Conservation (phyloP, 495 filamentous ascomycete species). For the Neurospora tetraspora region DNA sequence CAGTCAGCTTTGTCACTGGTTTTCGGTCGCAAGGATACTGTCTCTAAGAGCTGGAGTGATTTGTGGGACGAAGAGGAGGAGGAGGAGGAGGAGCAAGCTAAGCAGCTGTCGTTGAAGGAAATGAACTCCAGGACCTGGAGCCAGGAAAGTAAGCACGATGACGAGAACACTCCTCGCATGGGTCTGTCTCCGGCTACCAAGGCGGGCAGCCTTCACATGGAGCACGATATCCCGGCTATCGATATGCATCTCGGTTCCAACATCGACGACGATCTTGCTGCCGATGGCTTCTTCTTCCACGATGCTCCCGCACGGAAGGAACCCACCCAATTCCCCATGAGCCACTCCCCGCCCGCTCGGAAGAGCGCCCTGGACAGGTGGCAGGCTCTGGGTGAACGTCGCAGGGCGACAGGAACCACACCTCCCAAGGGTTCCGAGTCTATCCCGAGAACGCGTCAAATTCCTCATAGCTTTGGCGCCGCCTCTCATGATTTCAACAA, state of each 20-base stretch:
- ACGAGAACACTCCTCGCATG: constrained; percentile 37
- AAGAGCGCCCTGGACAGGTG: constrained; percentile 66
- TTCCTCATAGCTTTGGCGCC: constrained; percentile 19
- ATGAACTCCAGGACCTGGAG: constrained; percentile 76
- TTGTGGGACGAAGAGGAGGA: constrained; percentile 86
- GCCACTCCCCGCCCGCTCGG: constrained; percentile 42
- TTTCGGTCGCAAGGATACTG: constrained; percentile 63
- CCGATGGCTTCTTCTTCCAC: constrained; percentile 61
- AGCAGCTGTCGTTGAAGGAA: constrained; percentile 52
- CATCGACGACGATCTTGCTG: constrained; percentile 46
- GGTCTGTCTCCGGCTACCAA: constrained; percentile 43
- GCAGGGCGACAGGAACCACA: constrained; percentile 51
- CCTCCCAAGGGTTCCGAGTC: constrained; percentile 33
- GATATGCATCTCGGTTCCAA: constrained; percentile 30
- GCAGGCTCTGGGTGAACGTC: constrained; percentile 71
- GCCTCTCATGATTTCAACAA: constrained; percentile 22
- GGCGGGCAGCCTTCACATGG: constrained; percentile 25
- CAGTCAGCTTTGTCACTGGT: constrained; percentile 62
- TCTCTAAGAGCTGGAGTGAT: constrained; percentile 97
- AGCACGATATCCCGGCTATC: constrained; percentile 32
- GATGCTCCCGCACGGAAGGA: constrained; percentile 40
- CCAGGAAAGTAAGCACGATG: constrained; percentile 53
- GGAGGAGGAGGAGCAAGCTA: constrained; percentile 46
- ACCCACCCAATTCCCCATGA: constrained; percentile 26
- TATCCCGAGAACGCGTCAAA: constrained; percentile 28